Base-by-base conservation (phyloP, 305 asterid genomes). In the Plantago lanceolata region DNA sequence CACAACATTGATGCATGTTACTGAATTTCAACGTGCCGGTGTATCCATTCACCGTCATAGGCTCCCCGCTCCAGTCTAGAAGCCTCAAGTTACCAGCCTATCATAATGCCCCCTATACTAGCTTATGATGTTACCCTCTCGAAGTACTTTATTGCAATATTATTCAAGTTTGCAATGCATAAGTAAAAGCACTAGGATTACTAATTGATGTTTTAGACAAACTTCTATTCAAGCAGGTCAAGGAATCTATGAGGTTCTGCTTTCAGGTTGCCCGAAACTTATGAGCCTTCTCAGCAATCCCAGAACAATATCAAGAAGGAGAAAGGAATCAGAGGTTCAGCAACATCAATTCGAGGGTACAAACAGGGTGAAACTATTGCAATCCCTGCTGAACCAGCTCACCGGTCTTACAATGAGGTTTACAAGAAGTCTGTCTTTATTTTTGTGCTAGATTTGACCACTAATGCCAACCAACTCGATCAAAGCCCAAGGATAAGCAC, bases 181-280 rank as follows among this genome's bases (percentile, higher is more conserved):
- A 49, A 49, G 20, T 49, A 49, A 49, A 24, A 24, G 3, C 28
- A 24, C 28, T 24, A 24, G 28, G 28, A 24, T 24, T 24, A 24
- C 28, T 24, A 17, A 3, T 18, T 18, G 26, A 19, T 17, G 57
- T 51, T 18, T 15, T 51, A 3, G 57, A 29, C 14, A 29, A 66
- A 20, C 17, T 48, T 6, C 3, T 24, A 24, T 24, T 24, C 28
- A 84, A 87, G 95, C 2, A 62, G 66, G 61, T 24, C 28, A 24
- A 24, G 91, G 86, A 16, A 51, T 68, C n/a, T 54, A 59, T 1
- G 91, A 87, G 48, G 33, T 74, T 5, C 1, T 73, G 73, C 17
- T 63, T 0, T 78, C 87, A 37, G 92, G 95, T 0, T 87, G 95
- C 64, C 85, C 95, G 87, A 84, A 65, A 82, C 91, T 0, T 84